Evolutionary conservation across 2,329 filamentous ascomycete genomes (phyloP).

Genomic region (Penicillium vulpinum): DNA sequence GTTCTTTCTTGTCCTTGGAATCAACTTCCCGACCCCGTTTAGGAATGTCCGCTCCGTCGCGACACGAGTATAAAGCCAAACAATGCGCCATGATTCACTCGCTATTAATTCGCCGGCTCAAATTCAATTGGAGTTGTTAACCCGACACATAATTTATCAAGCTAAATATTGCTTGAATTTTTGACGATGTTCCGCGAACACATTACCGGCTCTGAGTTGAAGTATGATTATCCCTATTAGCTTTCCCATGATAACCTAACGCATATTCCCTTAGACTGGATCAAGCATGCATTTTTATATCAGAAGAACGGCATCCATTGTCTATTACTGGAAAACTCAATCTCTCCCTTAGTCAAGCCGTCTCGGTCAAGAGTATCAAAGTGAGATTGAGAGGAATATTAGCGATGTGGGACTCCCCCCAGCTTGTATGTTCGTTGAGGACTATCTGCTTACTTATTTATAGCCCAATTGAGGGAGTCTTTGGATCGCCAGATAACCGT

Average conservation of each 20-base stretch:
- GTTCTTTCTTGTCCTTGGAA: neutral
- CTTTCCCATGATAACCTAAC: neutral
- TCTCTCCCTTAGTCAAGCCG: conserved; percentile 6
- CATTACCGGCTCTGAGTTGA: neutral
- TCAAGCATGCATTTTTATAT: conserved; percentile 19
- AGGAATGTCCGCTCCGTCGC: conserved; percentile 7
- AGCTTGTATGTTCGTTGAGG: neutral
- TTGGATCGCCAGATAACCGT: conserved; percentile 3
- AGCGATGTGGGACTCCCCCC: conserved; percentile 12
- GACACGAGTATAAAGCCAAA: neutral
- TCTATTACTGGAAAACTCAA: conserved; percentile 15
- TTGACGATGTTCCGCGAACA: conserved; percentile 6
- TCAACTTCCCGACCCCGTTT: conserved; percentile 6
- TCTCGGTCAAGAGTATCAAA: conserved; percentile 15
- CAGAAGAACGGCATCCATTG: neutral
- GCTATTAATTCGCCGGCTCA: neutral
- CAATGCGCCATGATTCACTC: neutral
- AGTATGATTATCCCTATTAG: neutral
- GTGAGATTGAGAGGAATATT: conserved; percentile 16
- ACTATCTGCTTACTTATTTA: neutral
- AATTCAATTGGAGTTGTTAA: neutral
- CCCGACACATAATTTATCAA: neutral
- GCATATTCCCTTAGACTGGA: conserved; percentile 11
- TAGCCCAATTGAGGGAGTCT: conserved; percentile 1
- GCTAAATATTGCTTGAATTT: neutral